Evolutionary conservation across 2,329 filamentous ascomycete species (phyloP).

Genomic region (Setomelanomma holmii): DNA sequence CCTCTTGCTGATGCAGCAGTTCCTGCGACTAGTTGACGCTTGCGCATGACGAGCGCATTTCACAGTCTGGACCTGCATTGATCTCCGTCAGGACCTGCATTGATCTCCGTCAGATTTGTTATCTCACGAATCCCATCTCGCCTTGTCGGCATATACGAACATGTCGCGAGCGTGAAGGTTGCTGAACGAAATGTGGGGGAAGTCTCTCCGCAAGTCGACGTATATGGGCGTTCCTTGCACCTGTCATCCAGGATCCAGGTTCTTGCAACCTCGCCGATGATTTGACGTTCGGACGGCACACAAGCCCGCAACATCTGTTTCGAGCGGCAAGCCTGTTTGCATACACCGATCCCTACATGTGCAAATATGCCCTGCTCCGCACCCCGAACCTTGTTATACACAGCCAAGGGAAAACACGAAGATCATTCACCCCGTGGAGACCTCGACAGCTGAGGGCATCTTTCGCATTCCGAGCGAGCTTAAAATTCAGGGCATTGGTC

Average conservation of each 20-base stretch:
- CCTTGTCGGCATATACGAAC: neutral
- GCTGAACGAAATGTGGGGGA: neutral
- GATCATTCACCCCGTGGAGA: too few species aligned
- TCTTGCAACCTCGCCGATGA: neutral
- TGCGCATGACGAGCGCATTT: neutral
- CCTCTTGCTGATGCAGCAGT: slow-evolving; percentile 3
- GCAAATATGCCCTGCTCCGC: neutral
- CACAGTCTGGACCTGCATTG: slow-evolving; percentile 1
- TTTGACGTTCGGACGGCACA: neutral
- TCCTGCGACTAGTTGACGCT: neutral
- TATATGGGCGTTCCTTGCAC: neutral
- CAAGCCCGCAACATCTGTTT: neutral
- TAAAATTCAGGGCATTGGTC: too few species aligned
- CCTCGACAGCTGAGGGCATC: too few species aligned
- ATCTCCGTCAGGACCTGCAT: neutral
- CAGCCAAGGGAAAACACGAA: too few species aligned
- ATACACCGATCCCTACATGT: too few species aligned
- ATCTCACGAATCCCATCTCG: neutral
- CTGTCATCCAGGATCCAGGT: neutral
- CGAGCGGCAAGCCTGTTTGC: neutral
- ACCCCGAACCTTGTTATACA: too few species aligned
- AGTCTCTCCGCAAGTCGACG: neutral
- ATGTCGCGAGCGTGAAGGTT: neutral
- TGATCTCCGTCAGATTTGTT: neutral
- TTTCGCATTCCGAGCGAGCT: too few species aligned